phyloP scores from a whole-genome alignment of 2,329 filamentous ascomycete species.

The Trichoderma guizhouense region DNA sequence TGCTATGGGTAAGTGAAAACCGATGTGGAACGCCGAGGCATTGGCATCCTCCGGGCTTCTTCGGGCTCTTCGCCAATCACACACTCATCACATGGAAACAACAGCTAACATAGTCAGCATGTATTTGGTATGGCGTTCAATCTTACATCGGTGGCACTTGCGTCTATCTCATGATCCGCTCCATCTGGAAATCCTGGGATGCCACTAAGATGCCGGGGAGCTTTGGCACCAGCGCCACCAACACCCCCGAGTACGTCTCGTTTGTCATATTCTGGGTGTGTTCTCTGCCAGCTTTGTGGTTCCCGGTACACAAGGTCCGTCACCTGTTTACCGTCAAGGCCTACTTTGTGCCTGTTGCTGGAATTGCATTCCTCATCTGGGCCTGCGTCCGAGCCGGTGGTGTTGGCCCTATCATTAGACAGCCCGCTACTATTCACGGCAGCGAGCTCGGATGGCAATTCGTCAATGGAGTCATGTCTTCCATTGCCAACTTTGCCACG shows the following conservation, averaged over 20 bases:
- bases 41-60: not conserved
- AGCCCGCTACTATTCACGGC: slow-evolving; percentile 61
- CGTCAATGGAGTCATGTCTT: slow-evolving; percentile 80
- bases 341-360: slow-evolving; percentile 77
- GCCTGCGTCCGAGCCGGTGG: slow-evolving; percentile 76
- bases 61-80: not conserved
- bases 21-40: not conserved
- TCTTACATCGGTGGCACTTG: slow-evolving; percentile 81
- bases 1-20: slow-evolving; percentile 57
- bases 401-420: slow-evolving; percentile 75
- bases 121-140: slow-evolving; percentile 86
- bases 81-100: not conserved
- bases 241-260: slow-evolving; percentile 70
- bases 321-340: slow-evolving; percentile 91
- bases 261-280: slow-evolving; percentile 86
- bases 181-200: slow-evolving; percentile 73
- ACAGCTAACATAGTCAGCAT: slow-evolving; percentile 45
- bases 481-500: slow-evolving; percentile 87
- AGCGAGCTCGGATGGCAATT: slow-evolving; percentile 75
- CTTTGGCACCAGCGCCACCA: slow-evolving; percentile 63
- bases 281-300: slow-evolving; percentile 82
- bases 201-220: slow-evolving; percentile 61
- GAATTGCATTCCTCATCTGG: slow-evolving; percentile 85
- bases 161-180: slow-evolving; percentile 81
- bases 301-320: slow-evolving; percentile 82